Conservation (phyloP, 2,329 filamentous ascomycete genomes). For the Calonectria montana region DNA sequence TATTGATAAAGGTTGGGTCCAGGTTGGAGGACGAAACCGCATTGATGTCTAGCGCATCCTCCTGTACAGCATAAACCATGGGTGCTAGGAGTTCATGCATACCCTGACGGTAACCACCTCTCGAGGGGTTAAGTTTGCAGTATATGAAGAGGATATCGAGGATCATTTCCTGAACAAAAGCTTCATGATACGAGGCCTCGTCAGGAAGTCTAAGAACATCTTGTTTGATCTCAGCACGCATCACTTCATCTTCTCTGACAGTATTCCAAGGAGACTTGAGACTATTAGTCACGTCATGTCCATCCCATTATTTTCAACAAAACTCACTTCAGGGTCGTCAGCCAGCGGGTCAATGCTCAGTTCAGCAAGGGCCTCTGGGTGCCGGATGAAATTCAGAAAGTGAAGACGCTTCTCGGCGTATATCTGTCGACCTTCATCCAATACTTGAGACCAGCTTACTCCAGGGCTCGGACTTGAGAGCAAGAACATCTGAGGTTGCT, state of each 20-base stretch:
- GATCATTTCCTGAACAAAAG: conserved; percentile 81
- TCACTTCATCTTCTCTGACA: conserved; percentile 84
- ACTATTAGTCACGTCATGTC: conserved; percentile 20
- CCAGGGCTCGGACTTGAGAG: conserved; percentile 76
- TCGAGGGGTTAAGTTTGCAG: conserved; percentile 88
- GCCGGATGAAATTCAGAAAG: conserved; percentile 83
- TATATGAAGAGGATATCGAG: conserved; percentile 93
- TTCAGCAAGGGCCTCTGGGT: conserved; percentile 81
- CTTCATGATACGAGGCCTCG: conserved; percentile 87
- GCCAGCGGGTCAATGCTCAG: conserved; percentile 84
- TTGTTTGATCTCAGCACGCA: conserved; percentile 90
- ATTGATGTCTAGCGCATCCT: conserved; percentile 77
- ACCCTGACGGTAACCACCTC: conserved; percentile 93
- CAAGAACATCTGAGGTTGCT: conserved; percentile 74
- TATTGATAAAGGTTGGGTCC: conserved; percentile 69
- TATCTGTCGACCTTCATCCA: conserved; percentile 76
- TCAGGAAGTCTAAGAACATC: conserved; percentile 96
- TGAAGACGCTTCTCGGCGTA: conserved; percentile 80
- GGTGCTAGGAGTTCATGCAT: conserved; percentile 98
- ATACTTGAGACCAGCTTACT: conserved; percentile 74
- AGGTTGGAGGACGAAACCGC: conserved; percentile 48
- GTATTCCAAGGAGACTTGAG: conserved; percentile 89
- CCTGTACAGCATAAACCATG: conserved; percentile 84
- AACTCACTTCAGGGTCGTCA: conserved; percentile 74
- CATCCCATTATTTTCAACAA: neutral